Evolutionary conservation across 176 grass and related monocot species (phyloP).

Genomic region (Neostapfia colusana): DNA sequence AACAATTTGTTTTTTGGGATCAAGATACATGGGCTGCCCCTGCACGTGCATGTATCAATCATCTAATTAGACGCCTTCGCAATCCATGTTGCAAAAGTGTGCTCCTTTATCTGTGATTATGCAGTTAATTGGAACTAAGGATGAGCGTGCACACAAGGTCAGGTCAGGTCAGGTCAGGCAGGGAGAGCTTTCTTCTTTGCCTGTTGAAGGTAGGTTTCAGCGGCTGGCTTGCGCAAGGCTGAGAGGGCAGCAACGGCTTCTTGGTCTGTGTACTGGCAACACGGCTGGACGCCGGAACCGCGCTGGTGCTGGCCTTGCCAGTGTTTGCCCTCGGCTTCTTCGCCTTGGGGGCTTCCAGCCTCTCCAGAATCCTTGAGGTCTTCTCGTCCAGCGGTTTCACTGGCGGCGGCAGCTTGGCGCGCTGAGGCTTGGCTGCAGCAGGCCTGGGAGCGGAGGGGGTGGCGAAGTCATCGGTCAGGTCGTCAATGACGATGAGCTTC

Average conservation of each 20-base stretch:
- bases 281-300: constrained; percentile 18
- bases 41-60: no score
- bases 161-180: constrained; percentile 11
- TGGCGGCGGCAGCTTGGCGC: constrained; percentile 29
- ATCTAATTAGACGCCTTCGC: not conserved
- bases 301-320: constrained; percentile 11
- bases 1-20: not conserved
- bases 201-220: constrained; percentile 65
- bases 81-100: not conserved
- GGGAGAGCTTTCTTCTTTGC: constrained; percentile 50
- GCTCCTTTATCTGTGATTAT: not conserved
- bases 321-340: constrained; percentile 51
- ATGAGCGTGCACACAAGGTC: not conserved
- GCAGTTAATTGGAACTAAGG: not conserved
- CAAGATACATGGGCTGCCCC: no score
- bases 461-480: constrained; percentile 40
- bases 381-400: constrained; percentile 71
- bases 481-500: constrained; percentile 69
- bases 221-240: constrained; percentile 64
- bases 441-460: constrained; percentile 36
- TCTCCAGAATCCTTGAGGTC: constrained; percentile 82
- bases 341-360: constrained; percentile 73
- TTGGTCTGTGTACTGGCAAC: constrained; percentile 46
- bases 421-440: constrained; percentile 16
- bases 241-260: constrained; percentile 56